A percentile compares a stretch with the other conserved stretches of the same genome.
phyloP scores from a whole-genome alignment of 352 stramenopile genomes.

The Pythium pectinolyticum region DNA sequence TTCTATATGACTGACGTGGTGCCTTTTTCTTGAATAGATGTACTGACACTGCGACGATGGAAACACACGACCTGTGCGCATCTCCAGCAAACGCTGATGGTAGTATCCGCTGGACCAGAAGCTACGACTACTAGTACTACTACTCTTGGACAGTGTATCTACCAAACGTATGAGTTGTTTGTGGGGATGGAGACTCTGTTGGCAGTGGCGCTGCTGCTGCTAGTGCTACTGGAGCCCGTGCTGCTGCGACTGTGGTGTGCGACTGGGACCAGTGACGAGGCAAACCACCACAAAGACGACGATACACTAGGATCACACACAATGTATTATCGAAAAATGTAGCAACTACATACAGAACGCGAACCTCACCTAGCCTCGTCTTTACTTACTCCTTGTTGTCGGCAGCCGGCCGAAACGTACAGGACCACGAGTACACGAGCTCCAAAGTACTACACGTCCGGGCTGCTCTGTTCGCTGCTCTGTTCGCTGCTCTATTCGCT shows the following conservation, averaged over 20 bases:
- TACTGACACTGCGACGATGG: constrained; percentile 1
- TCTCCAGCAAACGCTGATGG: background rate
- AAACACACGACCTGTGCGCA: background rate
- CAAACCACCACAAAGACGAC: background rate
- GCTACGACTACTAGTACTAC: background rate
- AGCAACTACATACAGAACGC: too few species aligned
- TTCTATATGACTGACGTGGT: background rate
- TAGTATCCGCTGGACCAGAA: too few species aligned
- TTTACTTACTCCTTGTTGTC: constrained; percentile 15
- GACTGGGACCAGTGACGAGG: background rate
- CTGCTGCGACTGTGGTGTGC: constrained; percentile 18
- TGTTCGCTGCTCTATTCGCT: constrained; percentile 55
- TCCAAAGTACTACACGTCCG: constrained; percentile 74
- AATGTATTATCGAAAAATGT: too few species aligned
- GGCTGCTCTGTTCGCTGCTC: constrained; percentile 57
- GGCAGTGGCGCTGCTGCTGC: background rate
- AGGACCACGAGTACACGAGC: constrained; percentile 40
- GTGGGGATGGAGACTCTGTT: constrained; percentile 15
- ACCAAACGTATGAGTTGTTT: constrained; percentile 12
- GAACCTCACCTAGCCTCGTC: too few species aligned
- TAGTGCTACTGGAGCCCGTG: constrained; percentile 20
- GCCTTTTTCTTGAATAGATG: background rate
- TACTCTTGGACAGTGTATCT: background rate
- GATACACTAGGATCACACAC: too few species aligned
- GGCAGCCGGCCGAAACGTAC: constrained; percentile 62